A percentile compares a stretch with the other conserved stretches of the same genome.
Conservation (phyloP, 148 eudicot species). For the Rhododendron henanense region DNA sequence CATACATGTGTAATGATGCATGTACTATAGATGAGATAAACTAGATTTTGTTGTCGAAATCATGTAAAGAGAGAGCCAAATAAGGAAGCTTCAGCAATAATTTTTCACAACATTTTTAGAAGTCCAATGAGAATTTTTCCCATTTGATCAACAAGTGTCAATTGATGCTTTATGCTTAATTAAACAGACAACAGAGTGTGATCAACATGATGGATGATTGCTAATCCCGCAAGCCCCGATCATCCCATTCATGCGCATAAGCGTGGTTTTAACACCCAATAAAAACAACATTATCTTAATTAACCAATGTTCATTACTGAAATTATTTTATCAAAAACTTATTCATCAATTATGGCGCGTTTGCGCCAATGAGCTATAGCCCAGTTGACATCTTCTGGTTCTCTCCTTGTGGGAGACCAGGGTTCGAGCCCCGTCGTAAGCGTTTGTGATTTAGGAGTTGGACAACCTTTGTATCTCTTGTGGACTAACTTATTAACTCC, state of each 20-base stretch:
- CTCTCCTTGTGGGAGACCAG: too few species aligned
- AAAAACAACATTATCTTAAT: neutral
- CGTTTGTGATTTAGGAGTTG: too few species aligned
- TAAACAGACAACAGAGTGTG: neutral
- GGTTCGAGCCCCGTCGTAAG: too few species aligned
- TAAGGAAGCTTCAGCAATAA: neutral
- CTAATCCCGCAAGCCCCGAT: constrained; percentile 9
- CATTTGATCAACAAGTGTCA: neutral
- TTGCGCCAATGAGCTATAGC: too few species aligned
- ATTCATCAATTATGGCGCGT: neutral
- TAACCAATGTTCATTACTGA: neutral
- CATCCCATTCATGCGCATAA: constrained; percentile 13
- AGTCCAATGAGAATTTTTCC: neutral
- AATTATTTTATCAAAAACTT: neutral
- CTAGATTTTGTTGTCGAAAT: neutral
- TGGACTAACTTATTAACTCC: too few species aligned
- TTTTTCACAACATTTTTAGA: neutral
- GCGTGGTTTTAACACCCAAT: neutral
- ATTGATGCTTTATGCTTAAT: neutral
- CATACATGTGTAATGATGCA: neutral
- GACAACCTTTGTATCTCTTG: too few species aligned
- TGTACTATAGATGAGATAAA: neutral
- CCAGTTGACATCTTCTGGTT: too few species aligned
- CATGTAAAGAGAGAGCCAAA: neutral
- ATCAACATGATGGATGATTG: constrained; percentile 13